A percentile compares a stretch with the other conserved stretches of the same genome.
Evolutionary conservation across 106 monocot genomes (phyloP).

Genomic region (Acorus calamus): DNA sequence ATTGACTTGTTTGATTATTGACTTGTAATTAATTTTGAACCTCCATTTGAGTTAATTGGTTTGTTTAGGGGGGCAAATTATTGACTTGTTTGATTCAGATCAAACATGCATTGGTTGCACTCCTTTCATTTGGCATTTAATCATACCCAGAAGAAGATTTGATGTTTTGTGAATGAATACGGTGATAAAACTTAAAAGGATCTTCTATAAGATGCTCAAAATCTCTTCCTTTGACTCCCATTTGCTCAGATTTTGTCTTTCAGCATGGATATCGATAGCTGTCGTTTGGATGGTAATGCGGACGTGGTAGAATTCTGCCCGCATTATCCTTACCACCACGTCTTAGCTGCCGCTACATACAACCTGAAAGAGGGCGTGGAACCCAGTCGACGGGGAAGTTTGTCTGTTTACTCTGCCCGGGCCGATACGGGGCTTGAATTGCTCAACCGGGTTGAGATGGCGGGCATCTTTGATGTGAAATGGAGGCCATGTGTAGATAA

Average conservation of each 20-base stretch:
- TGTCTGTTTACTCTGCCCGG: conserved; percentile 44
- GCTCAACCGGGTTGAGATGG: conserved; percentile 24
- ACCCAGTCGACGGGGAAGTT: conserved; percentile 37
- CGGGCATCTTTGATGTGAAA: conserved; percentile 59
- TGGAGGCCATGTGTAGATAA: conserved; percentile 25
- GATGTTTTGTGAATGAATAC: no score
- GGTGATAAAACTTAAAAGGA: no score
- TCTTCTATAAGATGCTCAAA: no score
- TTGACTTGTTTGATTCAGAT: no score
- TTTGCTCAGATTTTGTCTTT: not conserved
- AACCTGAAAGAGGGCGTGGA: conserved; percentile 36
- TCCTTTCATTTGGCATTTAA: no score
- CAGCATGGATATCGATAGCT: conserved; percentile 45
- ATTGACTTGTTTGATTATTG: no score
- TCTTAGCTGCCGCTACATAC: conserved; percentile 57
- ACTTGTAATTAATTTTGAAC: no score
- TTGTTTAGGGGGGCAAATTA: no score
- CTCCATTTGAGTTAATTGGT: no score
- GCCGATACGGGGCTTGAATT: conserved; percentile 19
- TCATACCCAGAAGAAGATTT: no score
- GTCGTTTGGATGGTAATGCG: conserved; percentile 59
- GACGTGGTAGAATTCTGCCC: conserved; percentile 84
- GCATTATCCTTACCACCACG: conserved; percentile 20
- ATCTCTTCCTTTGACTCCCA: no score
- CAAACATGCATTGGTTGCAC: no score